Evolutionary conservation across 2,329 filamentous ascomycete species (phyloP), one percentile per base, ranked within the genome.

Genomic region (Hortaea werneckii): DNA sequence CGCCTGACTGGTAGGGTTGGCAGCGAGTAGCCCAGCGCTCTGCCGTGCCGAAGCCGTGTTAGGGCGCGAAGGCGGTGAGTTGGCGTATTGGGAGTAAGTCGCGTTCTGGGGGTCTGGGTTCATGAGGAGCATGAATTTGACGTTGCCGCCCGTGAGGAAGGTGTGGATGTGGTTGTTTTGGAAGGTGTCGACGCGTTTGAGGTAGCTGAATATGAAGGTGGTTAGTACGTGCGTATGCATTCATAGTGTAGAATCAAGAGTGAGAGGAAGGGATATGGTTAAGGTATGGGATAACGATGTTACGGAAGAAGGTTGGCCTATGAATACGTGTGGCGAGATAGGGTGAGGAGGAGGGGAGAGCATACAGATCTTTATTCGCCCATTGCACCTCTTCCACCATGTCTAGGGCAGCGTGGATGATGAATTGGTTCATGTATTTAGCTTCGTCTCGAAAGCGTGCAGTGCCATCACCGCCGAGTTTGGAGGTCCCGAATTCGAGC

Each of bases 321-420:
- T 4, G 4, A 4, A 35, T 35, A n/a, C n/a, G 32, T 9, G 32
- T 35, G 32, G 9, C 8, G 32, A 35, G 32, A 35, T 35, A n/a
- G 32, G 32, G 32, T 9, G 32, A 35, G 2, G 32, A n/a, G 7
- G 9, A 20, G 20, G 20, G 20, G 20, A 20, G 20, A 20, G 63
- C 74, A 53, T 71, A 94, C 87, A 94, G 84, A 57, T 86, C 82
- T 4, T 85, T 85, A 50, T 75, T 86, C 5, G 80, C 83, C 90
- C 92, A 98, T 70, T 96, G 92, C 29, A 90, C 81, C 67, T 98
- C 92, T 70, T 98, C 92, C 43, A 95, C 85, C 40, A 96, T 87
- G 66, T 98, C 92, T 47, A 98, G 74, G 54, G 86, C 86, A 56
- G 87, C 89, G 71, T 98, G 90, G 29, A 95, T 81, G 63, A 96